Evolutionary conservation across 129 eudicot genomes (phyloP).

Genomic region (Flaveria bidentis): DNA sequence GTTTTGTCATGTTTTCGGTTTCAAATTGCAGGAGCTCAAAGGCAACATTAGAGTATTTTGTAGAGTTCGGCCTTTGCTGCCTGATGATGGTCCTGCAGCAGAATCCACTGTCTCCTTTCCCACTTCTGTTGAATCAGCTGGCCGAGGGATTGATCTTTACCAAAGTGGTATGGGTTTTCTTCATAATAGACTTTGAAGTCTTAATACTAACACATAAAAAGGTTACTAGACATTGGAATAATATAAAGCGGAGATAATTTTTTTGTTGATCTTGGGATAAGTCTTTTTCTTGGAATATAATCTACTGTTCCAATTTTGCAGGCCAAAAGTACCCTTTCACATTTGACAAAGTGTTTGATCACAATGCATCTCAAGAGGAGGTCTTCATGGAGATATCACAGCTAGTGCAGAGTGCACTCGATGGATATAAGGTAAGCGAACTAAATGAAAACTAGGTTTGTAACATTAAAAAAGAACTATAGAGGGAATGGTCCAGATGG

Average conservation of each 20-base stretch:
- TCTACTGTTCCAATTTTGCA: background rate
- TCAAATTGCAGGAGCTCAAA: slow-evolving; percentile 54
- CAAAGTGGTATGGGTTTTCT: slow-evolving; percentile 45
- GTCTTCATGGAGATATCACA: slow-evolving; percentile 74
- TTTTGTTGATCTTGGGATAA: background rate
- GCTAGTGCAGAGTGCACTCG: slow-evolving; percentile 69
- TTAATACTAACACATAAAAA: background rate
- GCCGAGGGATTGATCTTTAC: slow-evolving; percentile 52
- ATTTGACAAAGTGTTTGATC: slow-evolving; percentile 62
- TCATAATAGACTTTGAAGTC: too few relatives aligned
- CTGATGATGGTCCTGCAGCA: slow-evolving; percentile 51
- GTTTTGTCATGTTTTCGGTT: background rate
- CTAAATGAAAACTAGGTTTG: background rate
- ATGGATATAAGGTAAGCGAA: slow-evolving; percentile 60
- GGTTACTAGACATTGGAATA: background rate
- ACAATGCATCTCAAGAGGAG: slow-evolving; percentile 57
- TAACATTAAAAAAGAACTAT: background rate
- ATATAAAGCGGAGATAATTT: background rate
- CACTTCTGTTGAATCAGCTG: slow-evolving; percentile 46
- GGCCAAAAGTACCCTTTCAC: slow-evolving; percentile 61
- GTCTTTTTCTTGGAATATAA: slow-evolving; percentile 5
- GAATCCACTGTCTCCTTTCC: slow-evolving; percentile 49
- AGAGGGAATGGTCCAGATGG: background rate
- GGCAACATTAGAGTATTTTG: slow-evolving; percentile 74
- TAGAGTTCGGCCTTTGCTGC: slow-evolving; percentile 61